Evolutionary conservation across 2,329 filamentous ascomycete species (phyloP), one percentile per base, ranked within the genome.

Genomic region (Verticillium klebahnii): DNA sequence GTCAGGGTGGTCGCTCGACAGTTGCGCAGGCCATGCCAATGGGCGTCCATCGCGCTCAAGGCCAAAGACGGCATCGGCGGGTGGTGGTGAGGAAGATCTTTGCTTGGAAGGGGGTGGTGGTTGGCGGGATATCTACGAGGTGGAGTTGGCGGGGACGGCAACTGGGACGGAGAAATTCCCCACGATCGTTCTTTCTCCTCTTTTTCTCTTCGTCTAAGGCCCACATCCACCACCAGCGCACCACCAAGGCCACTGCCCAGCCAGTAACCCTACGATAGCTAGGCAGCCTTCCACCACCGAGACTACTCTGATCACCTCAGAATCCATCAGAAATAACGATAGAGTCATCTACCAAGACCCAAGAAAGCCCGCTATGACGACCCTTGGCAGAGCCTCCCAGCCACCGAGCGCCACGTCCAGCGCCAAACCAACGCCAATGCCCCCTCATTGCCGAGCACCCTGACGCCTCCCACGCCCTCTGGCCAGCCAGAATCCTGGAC

Each of bases 61-160:
- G 45, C 19, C 45, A 23, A 23, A 23, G 19, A 50, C 8, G 19
- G 19, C n/a, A 1, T 23, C 9, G 45, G n/a, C 17, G 19, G 45
- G 45, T 19, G 45, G 45, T 23, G 45, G 12, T 50, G 45, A 50
- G 11, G 45, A 9, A n/a, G 45, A 50, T 23, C 23, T n/a, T 50
- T 50, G 45, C 31, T 52, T 29, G 29, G 36, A 55, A 17, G 36
- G 54, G 32, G 55, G n/a, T 23, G n/a, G 32, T 57, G 55, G 55
- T 57, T 57, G 55, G 55, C 55, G 55, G 55, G 55, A 57, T 57
- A 57, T 57, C 55, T 57, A 50, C n/a, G 19, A 23, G 45, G 45
- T 50, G 45, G 45, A 50, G 19, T 50, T 50, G 45, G 45, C 45
- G 45, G 45, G 45, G 45, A 50, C n/a, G 45, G 45, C 19, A 50